Percentiles rank a stretch among this genome's conserved stretches.
These are phyloP conservation scores for Corchorus olitorius DNA, from an alignment of 345 rosid genomes.

Conservation along the genomic window DNA sequence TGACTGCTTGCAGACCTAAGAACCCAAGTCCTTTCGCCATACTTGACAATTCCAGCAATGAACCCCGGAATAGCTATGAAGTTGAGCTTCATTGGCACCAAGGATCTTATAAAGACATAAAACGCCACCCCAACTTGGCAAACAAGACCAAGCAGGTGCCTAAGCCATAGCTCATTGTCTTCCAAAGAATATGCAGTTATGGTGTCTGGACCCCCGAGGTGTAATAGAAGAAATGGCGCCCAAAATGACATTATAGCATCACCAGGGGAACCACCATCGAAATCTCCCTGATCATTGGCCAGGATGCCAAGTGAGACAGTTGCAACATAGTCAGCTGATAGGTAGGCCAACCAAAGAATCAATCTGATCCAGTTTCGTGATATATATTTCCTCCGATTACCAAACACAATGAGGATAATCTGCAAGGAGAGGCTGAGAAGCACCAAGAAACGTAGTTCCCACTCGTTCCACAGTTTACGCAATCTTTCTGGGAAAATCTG, in stretches of 20 bases:
- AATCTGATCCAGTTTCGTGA: neutral
- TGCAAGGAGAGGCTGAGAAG: conserved; percentile 23
- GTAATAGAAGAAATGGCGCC: conserved; percentile 43
- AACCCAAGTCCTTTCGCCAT: conserved; percentile 45
- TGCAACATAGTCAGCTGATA: conserved; percentile 19
- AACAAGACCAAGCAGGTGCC: conserved; percentile 36
- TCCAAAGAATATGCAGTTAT: conserved; percentile 47
- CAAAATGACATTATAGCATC: conserved; percentile 25
- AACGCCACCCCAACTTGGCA: conserved; percentile 29
- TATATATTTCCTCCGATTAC: neutral
- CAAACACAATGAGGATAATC: conserved; percentile 7
- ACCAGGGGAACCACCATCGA: neutral
- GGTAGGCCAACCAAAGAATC: conserved; percentile 24
- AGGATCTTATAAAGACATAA: conserved; percentile 25
- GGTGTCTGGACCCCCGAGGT: conserved; percentile 47
- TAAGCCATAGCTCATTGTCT: conserved; percentile 40
- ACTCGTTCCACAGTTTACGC: neutral
- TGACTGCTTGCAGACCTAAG: conserved; percentile 42
- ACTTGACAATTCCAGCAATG: conserved; percentile 41
- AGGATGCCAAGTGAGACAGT: conserved; percentile 8
- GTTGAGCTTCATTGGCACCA: conserved; percentile 21
- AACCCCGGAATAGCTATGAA: conserved; percentile 20
- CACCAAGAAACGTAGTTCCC: conserved; percentile 17
- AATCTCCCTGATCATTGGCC: neutral
- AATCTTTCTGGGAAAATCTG: neutral